These are phyloP conservation scores for Phytophthora palmivora DNA, from an alignment of 352 stramenopile genomes.

Conservation along the genomic window DNA sequence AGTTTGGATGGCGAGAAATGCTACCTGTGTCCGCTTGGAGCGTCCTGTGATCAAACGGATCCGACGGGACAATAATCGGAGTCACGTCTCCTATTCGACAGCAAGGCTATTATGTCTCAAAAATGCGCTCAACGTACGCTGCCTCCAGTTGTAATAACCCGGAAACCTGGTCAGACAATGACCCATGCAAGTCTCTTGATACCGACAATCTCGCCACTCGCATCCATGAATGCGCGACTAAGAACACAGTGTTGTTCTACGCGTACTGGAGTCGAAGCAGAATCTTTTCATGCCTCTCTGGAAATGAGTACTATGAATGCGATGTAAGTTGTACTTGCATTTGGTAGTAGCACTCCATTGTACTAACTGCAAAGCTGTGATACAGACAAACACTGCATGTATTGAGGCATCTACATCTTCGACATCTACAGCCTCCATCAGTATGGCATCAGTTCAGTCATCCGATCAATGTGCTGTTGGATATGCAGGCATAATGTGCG, in stretches of 20 bases:
- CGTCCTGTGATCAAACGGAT: slow-evolving; percentile 52
- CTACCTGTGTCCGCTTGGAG: slow-evolving; percentile 65
- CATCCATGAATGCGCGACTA: slow-evolving; percentile 53
- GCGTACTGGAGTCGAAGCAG: slow-evolving; percentile 62
- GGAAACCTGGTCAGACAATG: slow-evolving; percentile 45
- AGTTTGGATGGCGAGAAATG: slow-evolving; percentile 74
- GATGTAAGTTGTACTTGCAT: slow-evolving; percentile 44
- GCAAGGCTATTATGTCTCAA: slow-evolving; percentile 58
- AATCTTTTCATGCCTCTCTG: slow-evolving; percentile 67
- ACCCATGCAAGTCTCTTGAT: slow-evolving; percentile 57
- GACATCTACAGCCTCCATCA: slow-evolving; percentile 16
- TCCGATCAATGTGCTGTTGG: slow-evolving; percentile 52
- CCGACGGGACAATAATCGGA: slow-evolving; percentile 38
- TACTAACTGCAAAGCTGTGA: not conserved
- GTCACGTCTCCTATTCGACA: slow-evolving; percentile 49
- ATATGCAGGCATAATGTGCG: slow-evolving; percentile 59
- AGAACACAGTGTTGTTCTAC: slow-evolving; percentile 39
- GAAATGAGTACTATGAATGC: slow-evolving; percentile 67
- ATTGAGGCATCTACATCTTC: slow-evolving; percentile 13
- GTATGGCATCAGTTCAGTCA: slow-evolving; percentile 12
- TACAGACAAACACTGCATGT: slow-evolving; percentile 41
- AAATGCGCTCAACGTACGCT: slow-evolving; percentile 49
- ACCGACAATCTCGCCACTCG: slow-evolving; percentile 38
- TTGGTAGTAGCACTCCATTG: not conserved
- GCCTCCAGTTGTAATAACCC: slow-evolving; percentile 45